phyloP scores from a whole-genome alignment of 768 basidiomycete species.

The Russula abietina region DNA sequence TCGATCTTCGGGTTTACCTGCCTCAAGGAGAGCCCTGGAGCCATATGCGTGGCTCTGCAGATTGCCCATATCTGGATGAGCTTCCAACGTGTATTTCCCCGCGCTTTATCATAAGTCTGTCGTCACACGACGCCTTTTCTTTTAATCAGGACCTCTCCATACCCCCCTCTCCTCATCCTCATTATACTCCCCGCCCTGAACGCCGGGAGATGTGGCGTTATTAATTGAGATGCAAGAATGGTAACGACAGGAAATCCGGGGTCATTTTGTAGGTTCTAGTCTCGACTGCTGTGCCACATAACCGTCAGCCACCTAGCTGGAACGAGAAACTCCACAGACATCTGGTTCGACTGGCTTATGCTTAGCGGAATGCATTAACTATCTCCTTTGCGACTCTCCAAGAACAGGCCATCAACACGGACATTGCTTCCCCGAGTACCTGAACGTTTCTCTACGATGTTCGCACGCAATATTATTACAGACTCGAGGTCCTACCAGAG shows the following conservation, averaged over 20 bases:
- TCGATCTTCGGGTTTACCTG: neutral
- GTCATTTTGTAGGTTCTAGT: conserved; percentile 21
- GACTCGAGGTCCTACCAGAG: neutral
- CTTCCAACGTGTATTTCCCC: conserved; percentile 1
- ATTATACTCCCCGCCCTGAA: conserved; percentile 5
- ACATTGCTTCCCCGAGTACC: conserved; percentile 3
- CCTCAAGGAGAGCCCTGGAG: neutral
- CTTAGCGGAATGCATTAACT: neutral
- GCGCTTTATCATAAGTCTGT: neutral
- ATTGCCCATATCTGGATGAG: neutral
- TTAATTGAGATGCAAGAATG: conserved; percentile 14
- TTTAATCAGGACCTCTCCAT: conserved; percentile 2
- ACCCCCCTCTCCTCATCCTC: neutral
- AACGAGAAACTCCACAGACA: conserved; percentile 4
- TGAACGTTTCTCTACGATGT: neutral
- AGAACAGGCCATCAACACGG: conserved; percentile 8
- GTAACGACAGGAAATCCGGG: conserved; percentile 14
- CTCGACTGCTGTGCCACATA: conserved; percentile 7
- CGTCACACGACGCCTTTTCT: neutral
- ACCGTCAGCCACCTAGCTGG: conserved; percentile 19
- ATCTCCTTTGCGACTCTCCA: conserved; percentile 6
- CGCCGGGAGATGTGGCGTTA: conserved; percentile 16
- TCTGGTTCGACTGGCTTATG: neutral
- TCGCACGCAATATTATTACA: conserved; percentile 2
- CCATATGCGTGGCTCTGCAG: neutral